phyloP scores from a whole-genome alignment of 345 rosid genomes.

The Barbarea vulgaris region DNA sequence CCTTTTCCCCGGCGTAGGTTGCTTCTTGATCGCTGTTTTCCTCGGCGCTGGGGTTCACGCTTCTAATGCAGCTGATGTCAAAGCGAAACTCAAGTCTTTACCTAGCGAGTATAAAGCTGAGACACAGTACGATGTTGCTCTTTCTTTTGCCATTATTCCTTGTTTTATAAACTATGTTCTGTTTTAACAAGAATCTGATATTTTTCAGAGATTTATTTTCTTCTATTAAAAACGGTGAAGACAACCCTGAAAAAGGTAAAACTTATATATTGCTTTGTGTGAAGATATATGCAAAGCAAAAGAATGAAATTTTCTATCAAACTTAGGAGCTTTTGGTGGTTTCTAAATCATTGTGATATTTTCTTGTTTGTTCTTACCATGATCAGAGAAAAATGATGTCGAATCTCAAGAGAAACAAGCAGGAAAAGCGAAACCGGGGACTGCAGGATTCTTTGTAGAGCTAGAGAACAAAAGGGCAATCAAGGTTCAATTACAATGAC shows the following conservation, averaged over 20 bases:
- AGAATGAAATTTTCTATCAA: not conserved
- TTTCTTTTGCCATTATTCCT: not conserved
- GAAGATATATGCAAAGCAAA: not conserved
- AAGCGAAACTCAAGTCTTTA: slow-evolving; percentile 53
- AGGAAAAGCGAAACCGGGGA: slow-evolving; percentile 53
- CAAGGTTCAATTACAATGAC: slow-evolving; percentile 54
- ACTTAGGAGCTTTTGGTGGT: not conserved
- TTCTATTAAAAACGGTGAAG: slow-evolving; percentile 30
- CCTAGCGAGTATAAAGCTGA: slow-evolving; percentile 35
- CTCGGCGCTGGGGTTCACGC: slow-evolving; percentile 77
- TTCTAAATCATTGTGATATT: not conserved
- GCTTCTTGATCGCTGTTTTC: slow-evolving; percentile 79
- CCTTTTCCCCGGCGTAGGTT: slow-evolving; percentile 80
- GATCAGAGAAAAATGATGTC: slow-evolving; percentile 40
- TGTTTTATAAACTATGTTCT: not conserved
- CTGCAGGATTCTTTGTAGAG: slow-evolving; percentile 59
- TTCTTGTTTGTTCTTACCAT: not conserved
- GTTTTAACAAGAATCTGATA: not conserved
- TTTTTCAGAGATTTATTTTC: slow-evolving; percentile 36
- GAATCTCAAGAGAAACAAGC: slow-evolving; percentile 40
- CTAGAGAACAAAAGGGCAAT: slow-evolving; percentile 73
- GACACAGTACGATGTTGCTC: slow-evolving; percentile 37
- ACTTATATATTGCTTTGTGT: not conserved
- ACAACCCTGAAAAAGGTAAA: slow-evolving; percentile 40
- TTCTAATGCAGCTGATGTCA: slow-evolving; percentile 76